Percentiles rank a stretch among this genome's conserved stretches.
Evolutionary conservation across 768 basidiomycete species (phyloP).

Genomic region (Phanerochaete carnosa): DNA sequence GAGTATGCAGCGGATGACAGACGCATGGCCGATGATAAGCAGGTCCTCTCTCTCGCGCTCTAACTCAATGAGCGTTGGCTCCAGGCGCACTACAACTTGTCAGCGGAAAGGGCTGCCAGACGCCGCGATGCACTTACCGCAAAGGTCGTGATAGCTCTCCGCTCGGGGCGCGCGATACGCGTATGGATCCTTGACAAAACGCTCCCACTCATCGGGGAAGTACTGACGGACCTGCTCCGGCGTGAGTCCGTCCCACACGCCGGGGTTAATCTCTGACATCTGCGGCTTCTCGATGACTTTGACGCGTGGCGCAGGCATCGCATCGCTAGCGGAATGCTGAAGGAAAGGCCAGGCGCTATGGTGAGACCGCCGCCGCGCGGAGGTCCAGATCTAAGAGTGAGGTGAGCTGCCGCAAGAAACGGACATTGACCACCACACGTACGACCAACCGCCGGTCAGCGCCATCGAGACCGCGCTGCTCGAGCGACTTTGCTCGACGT

Average conservation of each 20-base stretch:
- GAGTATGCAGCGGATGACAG: slow-evolving; percentile 94
- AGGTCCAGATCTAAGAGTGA: slow-evolving; percentile 85
- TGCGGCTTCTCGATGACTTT: slow-evolving; percentile 94
- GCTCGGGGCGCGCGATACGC: slow-evolving; percentile 88
- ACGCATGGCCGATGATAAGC: slow-evolving; percentile 94
- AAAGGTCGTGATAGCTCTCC: slow-evolving; percentile 96
- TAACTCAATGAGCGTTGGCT: slow-evolving; percentile 88
- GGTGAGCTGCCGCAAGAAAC: neutral
- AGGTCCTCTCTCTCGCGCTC: slow-evolving; percentile 94
- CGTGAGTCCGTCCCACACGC: slow-evolving; percentile 94
- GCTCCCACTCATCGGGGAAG: slow-evolving; percentile 93
- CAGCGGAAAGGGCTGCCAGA: slow-evolving; percentile 4
- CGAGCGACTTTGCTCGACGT: slow-evolving; percentile 71
- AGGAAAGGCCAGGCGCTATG: slow-evolving; percentile 97
- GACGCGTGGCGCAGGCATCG: slow-evolving; percentile 38
- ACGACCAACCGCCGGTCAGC: slow-evolving; percentile 65
- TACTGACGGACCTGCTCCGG: slow-evolving; percentile 85
- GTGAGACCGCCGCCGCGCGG: slow-evolving; percentile 86
- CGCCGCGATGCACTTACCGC: slow-evolving; percentile 43
- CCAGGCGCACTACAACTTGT: slow-evolving; percentile 73
- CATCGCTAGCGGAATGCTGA: slow-evolving; percentile 21
- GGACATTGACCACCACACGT: slow-evolving; percentile 22
- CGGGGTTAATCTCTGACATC: slow-evolving; percentile 98
- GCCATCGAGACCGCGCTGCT: slow-evolving; percentile 65
- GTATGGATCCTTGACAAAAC: slow-evolving; percentile 92